Evolutionary conservation across 441 rosid species (phyloP), one percentile per base, ranked within the genome.

Genomic region (Theobroma grandiflorum): DNA sequence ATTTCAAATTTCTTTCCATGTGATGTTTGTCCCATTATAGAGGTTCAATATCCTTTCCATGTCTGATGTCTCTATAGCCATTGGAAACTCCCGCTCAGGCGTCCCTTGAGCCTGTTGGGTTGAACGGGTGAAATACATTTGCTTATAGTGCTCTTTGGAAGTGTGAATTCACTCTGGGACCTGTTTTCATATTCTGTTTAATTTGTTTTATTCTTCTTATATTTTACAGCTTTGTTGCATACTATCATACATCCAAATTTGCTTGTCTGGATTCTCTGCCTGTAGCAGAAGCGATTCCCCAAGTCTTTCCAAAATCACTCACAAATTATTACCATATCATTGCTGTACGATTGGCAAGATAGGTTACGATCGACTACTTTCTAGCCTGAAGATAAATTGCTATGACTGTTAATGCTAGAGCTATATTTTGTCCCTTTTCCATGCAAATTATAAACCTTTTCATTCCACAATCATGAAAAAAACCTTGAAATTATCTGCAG

Each of bases 281-380:
- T 18, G 7, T 31, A 58, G 38, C 38, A 26, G 65, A 18, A 40
- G 31, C 31, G 20, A 35, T 40, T 33, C 10, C 9, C 40, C 18
- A 15, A 35, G 42, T 12, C 22, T 42, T 66, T 40, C 72, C 50
- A 40, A 66, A 40, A 18, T 33, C 72, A 7, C 33, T 66, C 12
- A 18, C n/a, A 67, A n/a, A 67, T 67, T 67, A 67, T 67, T 42
- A 67, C 72, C 33, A 42, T 67, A 67, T 67, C 8, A 67, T 67
- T 67, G 35, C 6, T 42, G 49, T 20, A 67, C 33, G 52, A 67
- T 42, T 20, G 69, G 69, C 45, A 14, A 37, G 9, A 22, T 42
- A 38, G 15, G 49, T 18, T 31, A 33, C 42, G 42, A 8, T 42
- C 45, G 6, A 45, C 20, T 14, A 18, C 3, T 9, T 66, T 18